Evolutionary conservation across 129 eudicot genomes (phyloP), one percentile per base, ranked within the genome.

Genomic region (Scalesia atractyloides): DNA sequence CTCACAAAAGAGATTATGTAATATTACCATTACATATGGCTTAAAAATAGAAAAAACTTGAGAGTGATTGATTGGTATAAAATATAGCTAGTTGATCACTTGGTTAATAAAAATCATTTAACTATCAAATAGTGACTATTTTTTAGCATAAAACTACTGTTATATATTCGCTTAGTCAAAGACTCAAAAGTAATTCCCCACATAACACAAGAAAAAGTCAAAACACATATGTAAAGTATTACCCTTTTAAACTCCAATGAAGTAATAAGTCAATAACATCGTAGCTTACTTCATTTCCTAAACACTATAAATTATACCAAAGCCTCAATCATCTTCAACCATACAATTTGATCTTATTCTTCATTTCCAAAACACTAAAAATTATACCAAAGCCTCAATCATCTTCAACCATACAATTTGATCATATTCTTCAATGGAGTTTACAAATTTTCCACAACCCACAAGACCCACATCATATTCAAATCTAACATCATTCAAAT

Each of bases 401-500:
- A 65, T 39, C 70, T 65, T 65, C 51, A 65, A 65, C n/a, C 70
- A 65, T 15, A 57, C 36, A 20, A 64, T 36, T 3, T 30, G 34
- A 30, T 30, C 16, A 16, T 5, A 13, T 20, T 15, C 5, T 37
- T 18, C 49, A 48, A 70, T 60, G 69, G 69, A 73, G 12, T 73
- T 73, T 16, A 44, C 33, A 3, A 60, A 24, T 7, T 60, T 73
- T 10, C 77, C 77, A n/a, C 69, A 73, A 60, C 69, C 69, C 36
- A 73, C 69, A 73, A 60, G 69, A 73, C 77, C 77, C 47, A 17
- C 41, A 5, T 73, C 77, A 3, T 60, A 60, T 17, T 73, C 77
- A 73, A 73, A 73, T 3, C 67, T 73, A 73, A 73, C 60, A 11
- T 73, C 77, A 4, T 73, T 73, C 58, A 59, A 72, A 59, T 72